Percentiles rank a stretch among this genome's conserved stretches.
Conservation (phyloP, 23 red algal genomes). For the Cyanidiococcus yangmingshanensis region DNA sequence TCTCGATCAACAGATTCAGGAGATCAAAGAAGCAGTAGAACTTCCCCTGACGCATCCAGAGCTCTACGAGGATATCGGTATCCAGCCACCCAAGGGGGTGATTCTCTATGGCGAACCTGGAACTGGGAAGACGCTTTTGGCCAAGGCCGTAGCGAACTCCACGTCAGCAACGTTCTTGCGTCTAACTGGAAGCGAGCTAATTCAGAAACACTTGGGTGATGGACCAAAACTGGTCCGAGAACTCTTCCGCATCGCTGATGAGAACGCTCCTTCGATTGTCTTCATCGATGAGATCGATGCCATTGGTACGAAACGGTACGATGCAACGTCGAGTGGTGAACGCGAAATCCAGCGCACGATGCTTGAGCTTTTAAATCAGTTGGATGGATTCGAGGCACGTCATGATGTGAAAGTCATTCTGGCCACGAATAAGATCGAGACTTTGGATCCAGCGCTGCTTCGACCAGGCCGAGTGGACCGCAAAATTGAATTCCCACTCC, state of each 20-base stretch:
- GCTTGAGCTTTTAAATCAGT: slow-evolving; percentile 97
- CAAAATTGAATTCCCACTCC: slow-evolving; percentile 99
- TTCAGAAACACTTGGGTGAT: slow-evolving; percentile 98
- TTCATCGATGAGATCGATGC: slow-evolving; percentile 99
- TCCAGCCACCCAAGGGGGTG: slow-evolving; percentile 95
- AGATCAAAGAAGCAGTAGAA: slow-evolving; percentile 99
- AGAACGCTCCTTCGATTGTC: slow-evolving; percentile 96
- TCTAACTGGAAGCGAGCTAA: slow-evolving; percentile 88
- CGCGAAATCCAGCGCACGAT: slow-evolving; percentile 99
- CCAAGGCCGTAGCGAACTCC: slow-evolving; percentile 94
- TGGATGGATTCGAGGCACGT: slow-evolving; percentile 92
- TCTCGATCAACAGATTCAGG: slow-evolving; percentile 98
- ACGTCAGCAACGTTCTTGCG: slow-evolving; percentile 95
- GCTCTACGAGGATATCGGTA: slow-evolving; percentile 98
- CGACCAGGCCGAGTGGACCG: slow-evolving; percentile 96
- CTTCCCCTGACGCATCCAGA: slow-evolving; percentile 97
- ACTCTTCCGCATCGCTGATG: slow-evolving; percentile 92
- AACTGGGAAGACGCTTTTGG: slow-evolving; percentile 96
- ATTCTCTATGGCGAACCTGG: slow-evolving; percentile 98
- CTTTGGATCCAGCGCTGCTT: slow-evolving; percentile 88
- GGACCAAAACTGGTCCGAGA: slow-evolving; percentile 97
- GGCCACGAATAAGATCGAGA: slow-evolving; percentile 94
- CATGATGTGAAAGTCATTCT: slow-evolving; percentile 95
- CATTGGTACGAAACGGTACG: slow-evolving; percentile 95
- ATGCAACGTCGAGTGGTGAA: slow-evolving; percentile 87